Percentiles rank a stretch among this genome's conserved stretches.
Evolutionary conservation across 768 basidiomycete genomes (phyloP).

Genomic region (Cyclocybe cylindracea): DNA sequence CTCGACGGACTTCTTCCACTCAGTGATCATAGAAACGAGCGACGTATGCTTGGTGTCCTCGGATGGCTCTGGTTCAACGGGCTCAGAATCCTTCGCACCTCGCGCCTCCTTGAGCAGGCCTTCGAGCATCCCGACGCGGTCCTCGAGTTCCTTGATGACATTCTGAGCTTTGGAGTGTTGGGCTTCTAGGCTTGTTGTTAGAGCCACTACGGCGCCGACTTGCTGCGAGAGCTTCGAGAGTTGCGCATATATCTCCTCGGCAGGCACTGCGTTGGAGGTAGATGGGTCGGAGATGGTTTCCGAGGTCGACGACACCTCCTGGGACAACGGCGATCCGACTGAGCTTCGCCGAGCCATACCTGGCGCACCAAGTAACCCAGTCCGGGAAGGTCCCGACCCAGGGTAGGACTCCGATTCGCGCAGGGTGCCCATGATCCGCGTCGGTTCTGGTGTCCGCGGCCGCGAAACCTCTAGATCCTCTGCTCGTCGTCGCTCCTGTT

Average conservation of each 20-base stretch:
- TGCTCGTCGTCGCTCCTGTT: conserved; percentile 30
- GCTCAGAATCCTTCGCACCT: conserved; percentile 13
- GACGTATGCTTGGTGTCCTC: conserved; percentile 17
- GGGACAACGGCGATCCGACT: not conserved
- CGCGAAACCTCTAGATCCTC: conserved; percentile 47
- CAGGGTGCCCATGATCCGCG: conserved; percentile 33
- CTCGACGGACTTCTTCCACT: conserved; percentile 81
- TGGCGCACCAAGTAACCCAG: not conserved
- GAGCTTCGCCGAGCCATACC: not conserved
- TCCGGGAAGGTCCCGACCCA: not conserved
- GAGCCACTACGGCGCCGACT: conserved; percentile 72
- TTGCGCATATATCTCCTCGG: conserved; percentile 53
- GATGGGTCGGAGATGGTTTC: conserved; percentile 1
- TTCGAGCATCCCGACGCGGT: conserved; percentile 71
- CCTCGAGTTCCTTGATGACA: conserved; percentile 68
- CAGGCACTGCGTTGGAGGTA: conserved; percentile 11
- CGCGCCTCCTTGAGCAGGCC: conserved; percentile 45
- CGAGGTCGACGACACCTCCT: not conserved
- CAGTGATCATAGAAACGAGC: conserved; percentile 53
- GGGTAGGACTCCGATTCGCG: conserved; percentile 22
- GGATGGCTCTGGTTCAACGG: not conserved
- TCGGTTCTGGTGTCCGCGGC: conserved; percentile 83
- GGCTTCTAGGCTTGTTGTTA: conserved; percentile 71
- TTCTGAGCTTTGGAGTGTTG: conserved; percentile 78
- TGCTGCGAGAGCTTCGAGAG: conserved; percentile 68